These are phyloP conservation scores for Suillus occidentalis DNA, from an alignment of 768 basidiomycete genomes.

Conservation along the genomic window DNA sequence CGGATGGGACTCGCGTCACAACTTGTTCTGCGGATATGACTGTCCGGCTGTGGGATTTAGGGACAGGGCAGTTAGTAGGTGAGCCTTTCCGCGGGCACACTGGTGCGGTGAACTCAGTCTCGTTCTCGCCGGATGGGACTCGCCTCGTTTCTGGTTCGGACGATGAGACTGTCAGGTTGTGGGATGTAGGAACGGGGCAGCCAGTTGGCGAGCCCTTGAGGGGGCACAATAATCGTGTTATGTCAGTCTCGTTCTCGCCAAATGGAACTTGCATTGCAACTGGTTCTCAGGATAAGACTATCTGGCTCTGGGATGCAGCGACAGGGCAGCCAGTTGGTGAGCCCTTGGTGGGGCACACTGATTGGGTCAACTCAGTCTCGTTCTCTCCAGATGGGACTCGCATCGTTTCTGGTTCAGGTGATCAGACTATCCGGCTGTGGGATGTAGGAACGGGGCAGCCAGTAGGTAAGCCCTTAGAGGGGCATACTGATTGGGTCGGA, in stretches of 20 bases:
- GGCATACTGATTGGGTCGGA: not conserved
- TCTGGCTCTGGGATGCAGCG: not conserved
- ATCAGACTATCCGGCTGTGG: not conserved
- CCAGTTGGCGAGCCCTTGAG: not conserved
- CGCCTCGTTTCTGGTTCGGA: conserved; percentile 14
- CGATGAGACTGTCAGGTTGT: conserved; percentile 18
- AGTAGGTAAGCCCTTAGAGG: not conserved
- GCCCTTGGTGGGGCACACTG: not conserved
- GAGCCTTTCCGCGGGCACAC: not conserved
- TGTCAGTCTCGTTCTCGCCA: conserved; percentile 5
- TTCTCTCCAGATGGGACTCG: not conserved
- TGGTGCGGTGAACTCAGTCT: not conserved
- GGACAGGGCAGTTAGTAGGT: no score
- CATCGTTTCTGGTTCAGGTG: not conserved
- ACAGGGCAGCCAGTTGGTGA: not conserved
- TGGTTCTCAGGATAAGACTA: not conserved
- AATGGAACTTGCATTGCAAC: not conserved
- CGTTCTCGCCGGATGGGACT: not conserved
- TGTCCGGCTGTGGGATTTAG: no score
- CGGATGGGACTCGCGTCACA: conserved; percentile 5
- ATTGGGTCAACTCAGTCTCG: not conserved
- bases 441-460: not conserved
- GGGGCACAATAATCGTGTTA: not conserved
- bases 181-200: conserved; percentile 17
- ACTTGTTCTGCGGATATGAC: no score